Evolutionary conservation across 306 rosid genomes (phyloP).

Genomic region (Vigna mungo): DNA sequence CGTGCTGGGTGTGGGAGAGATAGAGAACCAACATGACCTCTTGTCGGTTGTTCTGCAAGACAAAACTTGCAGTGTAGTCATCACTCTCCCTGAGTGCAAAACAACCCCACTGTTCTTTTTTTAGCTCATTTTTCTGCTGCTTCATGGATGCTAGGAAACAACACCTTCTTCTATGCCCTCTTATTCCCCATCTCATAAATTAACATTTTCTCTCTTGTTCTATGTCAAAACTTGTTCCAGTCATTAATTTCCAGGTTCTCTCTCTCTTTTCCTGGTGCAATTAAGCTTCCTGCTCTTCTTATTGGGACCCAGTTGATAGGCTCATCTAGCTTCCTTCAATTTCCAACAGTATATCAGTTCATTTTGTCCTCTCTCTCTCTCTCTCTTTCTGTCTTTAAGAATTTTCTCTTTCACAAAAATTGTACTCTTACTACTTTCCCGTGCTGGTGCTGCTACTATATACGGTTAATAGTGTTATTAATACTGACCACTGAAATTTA

Average conservation of each 20-base stretch:
- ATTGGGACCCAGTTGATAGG: conserved; percentile 51
- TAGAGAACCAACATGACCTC: conserved; percentile 68
- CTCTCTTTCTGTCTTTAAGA: background rate
- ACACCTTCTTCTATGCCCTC: conserved; percentile 3
- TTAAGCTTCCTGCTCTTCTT: conserved; percentile 45
- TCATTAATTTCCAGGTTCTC: background rate
- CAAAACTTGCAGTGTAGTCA: conserved; percentile 44
- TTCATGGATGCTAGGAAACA: conserved; percentile 82
- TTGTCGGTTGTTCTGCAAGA: conserved; percentile 76
- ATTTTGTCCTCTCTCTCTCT: background rate
- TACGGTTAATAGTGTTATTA: conserved; percentile 24
- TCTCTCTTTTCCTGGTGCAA: conserved; percentile 47
- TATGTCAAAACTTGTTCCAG: conserved; percentile 2
- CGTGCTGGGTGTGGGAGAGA: conserved; percentile 62
- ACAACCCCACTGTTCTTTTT: conserved; percentile 45
- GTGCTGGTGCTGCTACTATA: background rate
- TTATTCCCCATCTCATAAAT: background rate
- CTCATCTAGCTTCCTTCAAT: conserved; percentile 29
- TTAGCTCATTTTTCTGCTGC: background rate
- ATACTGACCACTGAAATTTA: conserved; percentile 46
- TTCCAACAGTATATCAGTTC: background rate
- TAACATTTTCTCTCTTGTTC: conserved; percentile 25
- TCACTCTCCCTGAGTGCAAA: conserved; percentile 41
- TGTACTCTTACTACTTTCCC: background rate
- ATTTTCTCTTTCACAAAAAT: background rate